Base-by-base conservation (phyloP, 805 yeast genomes). In the Alloascoidea hylecoeti region DNA sequence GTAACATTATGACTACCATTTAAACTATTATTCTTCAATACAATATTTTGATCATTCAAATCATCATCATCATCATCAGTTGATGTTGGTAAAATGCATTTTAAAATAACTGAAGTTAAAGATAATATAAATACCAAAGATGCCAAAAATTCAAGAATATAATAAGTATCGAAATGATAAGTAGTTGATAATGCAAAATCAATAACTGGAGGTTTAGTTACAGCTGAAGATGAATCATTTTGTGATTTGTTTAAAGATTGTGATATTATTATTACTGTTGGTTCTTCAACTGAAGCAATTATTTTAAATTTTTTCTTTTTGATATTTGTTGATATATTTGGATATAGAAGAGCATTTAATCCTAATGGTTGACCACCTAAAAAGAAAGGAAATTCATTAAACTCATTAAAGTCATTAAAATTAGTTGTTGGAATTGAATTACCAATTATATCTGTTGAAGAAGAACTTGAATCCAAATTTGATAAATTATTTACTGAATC, bases 61-160 rank as follows among this genome's bases (percentile, higher is more conserved):
- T 41, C n/a, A 36, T 30, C 16, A 38, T 38, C 3, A 41, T 39
- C 36, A 35, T 41, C 13, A 42, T 42, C 17, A 15, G 14, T 18
- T 14, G 36, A 37, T 3, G 40, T 30, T 2, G 53, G 51, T 14
- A 68, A 50, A 33, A 63, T 55, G 34, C 52, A 51, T 40, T 57
- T 68, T 42, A 77, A 56, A 3, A 66, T 53, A 1, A 73, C 44
- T 17, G 67, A 56, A 0, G 75, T 58, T 13, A 69, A 49, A 1
- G 80, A 72, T 9, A 70, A 44, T 16, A 75, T 61, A 44, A 79
- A 71, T 1, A 66, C 45, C 17, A 77, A 42, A 9, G 72, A 60
- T 4, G 75, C 57, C 2, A 65, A 43, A 44, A 76, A 69, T 51
- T 80, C 89, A 38, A 78, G 46, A 17, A 71, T 56, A 46, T 70